Evolutionary conservation across 345 rosid species (phyloP), one percentile per base, ranked within the genome.

Genomic region (Syzygium grande): DNA sequence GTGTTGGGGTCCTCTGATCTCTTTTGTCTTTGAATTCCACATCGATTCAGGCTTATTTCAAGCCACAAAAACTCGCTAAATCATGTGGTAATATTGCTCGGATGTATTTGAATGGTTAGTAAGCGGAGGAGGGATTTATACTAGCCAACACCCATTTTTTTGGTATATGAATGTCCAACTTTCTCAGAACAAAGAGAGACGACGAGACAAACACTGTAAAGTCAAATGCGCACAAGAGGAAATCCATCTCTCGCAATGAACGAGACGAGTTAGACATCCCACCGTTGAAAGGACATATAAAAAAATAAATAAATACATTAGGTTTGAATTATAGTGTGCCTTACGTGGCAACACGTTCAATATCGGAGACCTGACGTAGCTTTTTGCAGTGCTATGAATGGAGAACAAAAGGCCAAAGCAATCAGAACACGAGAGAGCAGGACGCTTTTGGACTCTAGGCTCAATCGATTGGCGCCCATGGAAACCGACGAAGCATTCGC

Each of bases 1-100:
- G 1, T 7, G 43, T 2, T 5, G 22, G 43, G 11, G 0, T 63
- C 41, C 0, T 63, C 3, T 0, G 11, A 29, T 65, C 41, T 29
- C 78, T 30, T 30, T 65, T 6, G 78, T 22, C 78, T 65, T 30
- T 29, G 43, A 65, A 65, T 65, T 55, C 22, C 41, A 30, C 11
- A 8, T 29, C 22, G 43, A 65, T 65, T 16, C 41, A 17, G 41
- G 41, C 77, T 65, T 29, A 5, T 65, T 65, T 65, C 77, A 15
- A 65, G 22, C 77, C 10, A 65, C 73, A 29, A 1, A 17, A 65
- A 65, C 41, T 15, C 41, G 16, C 43, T 30, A 30, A 30, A 30
- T 30, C 43, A 19, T 30, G 43, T 16, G 6, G 79, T 65, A 4
- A 30, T 65, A 30, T 63, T 30, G 17, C 43, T 65, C 23, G 23